Base-by-base conservation (phyloP, 164 flowering plant genomes). In the Euptelea pleiosperma region DNA sequence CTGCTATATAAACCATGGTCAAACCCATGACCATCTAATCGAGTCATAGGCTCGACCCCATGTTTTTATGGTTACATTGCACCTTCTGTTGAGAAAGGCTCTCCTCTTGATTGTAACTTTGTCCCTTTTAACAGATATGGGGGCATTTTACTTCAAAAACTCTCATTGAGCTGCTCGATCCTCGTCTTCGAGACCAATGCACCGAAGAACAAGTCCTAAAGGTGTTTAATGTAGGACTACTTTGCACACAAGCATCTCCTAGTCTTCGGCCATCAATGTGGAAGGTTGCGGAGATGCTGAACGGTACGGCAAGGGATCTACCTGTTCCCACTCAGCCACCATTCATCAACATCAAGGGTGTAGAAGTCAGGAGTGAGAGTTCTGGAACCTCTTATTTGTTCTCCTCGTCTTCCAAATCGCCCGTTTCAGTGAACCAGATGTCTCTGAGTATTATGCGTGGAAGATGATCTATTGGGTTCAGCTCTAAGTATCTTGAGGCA, bases 241-340 rank as follows among this genome's bases (percentile, higher is more conserved):
- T 52, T 30, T 51, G 65, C 49, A 29, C 42, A 5, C 57, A 61
- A 42, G 49, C 65, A 14, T 52, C 50, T 39, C 58, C 57, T 9
- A 52, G 25, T 52, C 57, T 61, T 30, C 41, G 42, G 50, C 51
- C 50, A 11, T 41, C 65, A 41, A 61, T 61, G 65, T 40, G 57
- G 65, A 61, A 50, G 30, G 63, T 60, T 36, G 63, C 49, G 37
- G 56, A 60, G 35, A 48, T 60, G 55, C 63, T 60, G 18, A 50
- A 9, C 19, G 18, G 44, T 40, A 49, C 24, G 30, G 35, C 31
- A 14, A 48, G 39, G 28, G 47, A 60, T 36, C 63, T 48, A 16
- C 63, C 63, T 21, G 28, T 28, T 26, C 63, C 63, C 18, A 21
- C 63, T 48, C 63, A 60, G 24, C 63, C 55, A 15, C 65, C 57